Conservation (phyloP, 2,329 filamentous ascomycete genomes). For the Salinomyces thailandicus region DNA sequence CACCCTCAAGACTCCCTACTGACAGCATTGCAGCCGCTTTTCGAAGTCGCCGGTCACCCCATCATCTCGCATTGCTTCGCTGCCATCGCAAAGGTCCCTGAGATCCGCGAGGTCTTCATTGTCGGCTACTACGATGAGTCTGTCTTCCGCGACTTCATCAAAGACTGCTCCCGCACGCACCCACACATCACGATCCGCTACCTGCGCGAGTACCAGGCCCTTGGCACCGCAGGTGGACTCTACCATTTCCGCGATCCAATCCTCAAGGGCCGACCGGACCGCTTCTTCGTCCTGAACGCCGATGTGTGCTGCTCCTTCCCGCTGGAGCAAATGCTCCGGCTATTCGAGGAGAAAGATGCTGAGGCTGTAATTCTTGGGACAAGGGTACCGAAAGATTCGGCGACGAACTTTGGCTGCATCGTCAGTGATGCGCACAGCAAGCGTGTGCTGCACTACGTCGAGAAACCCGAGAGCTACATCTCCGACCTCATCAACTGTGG, state of each 20-base stretch:
- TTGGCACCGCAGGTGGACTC: slow-evolving; percentile 89
- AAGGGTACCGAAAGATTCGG: slow-evolving; percentile 78
- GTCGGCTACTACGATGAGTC: slow-evolving; percentile 98
- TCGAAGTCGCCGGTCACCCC: slow-evolving; percentile 94
- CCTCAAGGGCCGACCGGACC: slow-evolving; percentile 86
- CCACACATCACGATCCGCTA: slow-evolving; percentile 86
- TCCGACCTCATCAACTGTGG: slow-evolving; percentile 99
- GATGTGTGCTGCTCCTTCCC: slow-evolving; percentile 99
- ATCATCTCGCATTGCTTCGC: slow-evolving; percentile 97
- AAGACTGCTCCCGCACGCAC: slow-evolving; percentile 74
- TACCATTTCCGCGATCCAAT: slow-evolving; percentile 99
- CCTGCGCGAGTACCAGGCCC: slow-evolving; percentile 89
- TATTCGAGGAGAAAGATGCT: slow-evolving; percentile 90
- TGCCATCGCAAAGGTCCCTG: slow-evolving; percentile 79
- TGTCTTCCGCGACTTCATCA: slow-evolving; percentile 97
- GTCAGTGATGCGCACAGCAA: slow-evolving; percentile 89
- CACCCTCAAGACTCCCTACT: neutral
- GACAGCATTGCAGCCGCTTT: slow-evolving; percentile 59
- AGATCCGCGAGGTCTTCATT: slow-evolving; percentile 91
- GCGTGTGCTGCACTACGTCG: slow-evolving; percentile 95
- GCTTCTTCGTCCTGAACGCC: slow-evolving; percentile 94
- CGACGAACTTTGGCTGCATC: slow-evolving; percentile 95
- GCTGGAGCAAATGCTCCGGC: slow-evolving; percentile 83
- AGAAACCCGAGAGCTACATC: slow-evolving; percentile 96
- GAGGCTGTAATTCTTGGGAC: slow-evolving; percentile 96